phyloP scores from a whole-genome alignment of 176 grass and related monocot genomes.

The Oryza brachyantha region DNA sequence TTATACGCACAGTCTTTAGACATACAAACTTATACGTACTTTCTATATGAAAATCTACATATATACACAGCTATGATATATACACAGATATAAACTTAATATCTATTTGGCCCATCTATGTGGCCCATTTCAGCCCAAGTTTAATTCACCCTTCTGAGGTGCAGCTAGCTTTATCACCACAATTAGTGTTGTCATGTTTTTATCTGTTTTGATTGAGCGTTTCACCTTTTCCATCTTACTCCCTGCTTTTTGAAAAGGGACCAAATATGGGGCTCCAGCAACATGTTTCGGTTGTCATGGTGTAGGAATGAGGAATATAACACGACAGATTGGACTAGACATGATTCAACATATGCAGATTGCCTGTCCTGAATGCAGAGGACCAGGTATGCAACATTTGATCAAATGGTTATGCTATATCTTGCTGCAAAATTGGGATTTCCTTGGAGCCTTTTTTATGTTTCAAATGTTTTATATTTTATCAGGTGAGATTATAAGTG shows the following conservation, averaged over 20 bases:
- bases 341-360: slow-evolving; percentile 82
- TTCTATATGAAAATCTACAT: too few species aligned
- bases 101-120: background rate
- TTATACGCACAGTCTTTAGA: too few species aligned
- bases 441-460: slow-evolving; percentile 7
- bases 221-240: slow-evolving; percentile 6
- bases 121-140: background rate
- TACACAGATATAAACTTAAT: too few species aligned
- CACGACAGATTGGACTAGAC: slow-evolving; percentile 60
- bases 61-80: too few species aligned
- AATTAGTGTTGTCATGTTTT: background rate
- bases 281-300: slow-evolving; percentile 70
- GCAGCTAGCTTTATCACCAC: background rate
- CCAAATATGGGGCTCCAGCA: slow-evolving; percentile 58
- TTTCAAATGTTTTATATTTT: slow-evolving; percentile 11
- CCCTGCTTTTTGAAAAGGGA: slow-evolving; percentile 51
- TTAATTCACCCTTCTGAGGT: background rate
- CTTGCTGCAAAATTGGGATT: slow-evolving; percentile 14
- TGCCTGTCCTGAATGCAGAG: slow-evolving; percentile 63
- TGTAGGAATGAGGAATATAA: slow-evolving; percentile 58
- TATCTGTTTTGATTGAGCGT: background rate
- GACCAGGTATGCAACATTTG: slow-evolving; percentile 36
- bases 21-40: too few species aligned
- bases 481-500: slow-evolving; percentile 68
- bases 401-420: background rate